Evolutionary conservation across 2,329 filamentous ascomycete species (phyloP).

Genomic region (Chaetomium olivaceum): DNA sequence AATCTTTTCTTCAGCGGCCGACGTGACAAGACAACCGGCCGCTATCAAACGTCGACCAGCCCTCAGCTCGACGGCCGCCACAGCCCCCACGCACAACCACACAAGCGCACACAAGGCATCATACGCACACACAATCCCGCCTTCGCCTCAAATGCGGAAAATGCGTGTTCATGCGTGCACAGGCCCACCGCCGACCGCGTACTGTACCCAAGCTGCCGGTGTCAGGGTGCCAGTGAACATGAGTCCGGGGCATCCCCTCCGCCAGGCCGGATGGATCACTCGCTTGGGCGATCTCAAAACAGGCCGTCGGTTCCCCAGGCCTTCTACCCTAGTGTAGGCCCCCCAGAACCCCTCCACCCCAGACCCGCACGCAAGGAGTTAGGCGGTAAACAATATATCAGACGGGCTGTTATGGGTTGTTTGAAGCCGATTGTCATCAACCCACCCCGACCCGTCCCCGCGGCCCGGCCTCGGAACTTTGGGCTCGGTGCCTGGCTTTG

Average conservation of each 20-base stretch:
- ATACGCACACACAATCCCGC: neutral
- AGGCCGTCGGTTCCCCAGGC: neutral
- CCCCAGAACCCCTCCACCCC: too few relatives aligned
- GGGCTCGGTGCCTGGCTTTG: neutral
- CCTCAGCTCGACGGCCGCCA: neutral
- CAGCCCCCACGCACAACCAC: neutral
- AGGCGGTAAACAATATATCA: neutral
- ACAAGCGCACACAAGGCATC: neutral
- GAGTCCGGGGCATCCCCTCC: neutral
- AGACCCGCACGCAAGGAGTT: neutral
- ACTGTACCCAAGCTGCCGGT: neutral
- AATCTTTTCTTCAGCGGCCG: neutral
- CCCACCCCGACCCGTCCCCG: neutral
- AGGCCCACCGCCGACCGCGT: neutral
- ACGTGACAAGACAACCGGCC: neutral
- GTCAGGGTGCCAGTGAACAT: neutral
- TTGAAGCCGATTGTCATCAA: neutral
- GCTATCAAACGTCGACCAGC: neutral
- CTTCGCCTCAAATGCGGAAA: neutral
- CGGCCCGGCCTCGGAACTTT: neutral
- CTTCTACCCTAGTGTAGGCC: neutral
- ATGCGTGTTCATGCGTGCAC: neutral
- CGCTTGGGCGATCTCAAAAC: neutral
- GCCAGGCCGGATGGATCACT: neutral
- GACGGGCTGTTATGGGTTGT: neutral